Conservation (phyloP, 2,329 filamentous ascomycete genomes). For the Ophiostoma ulmi region DNA sequence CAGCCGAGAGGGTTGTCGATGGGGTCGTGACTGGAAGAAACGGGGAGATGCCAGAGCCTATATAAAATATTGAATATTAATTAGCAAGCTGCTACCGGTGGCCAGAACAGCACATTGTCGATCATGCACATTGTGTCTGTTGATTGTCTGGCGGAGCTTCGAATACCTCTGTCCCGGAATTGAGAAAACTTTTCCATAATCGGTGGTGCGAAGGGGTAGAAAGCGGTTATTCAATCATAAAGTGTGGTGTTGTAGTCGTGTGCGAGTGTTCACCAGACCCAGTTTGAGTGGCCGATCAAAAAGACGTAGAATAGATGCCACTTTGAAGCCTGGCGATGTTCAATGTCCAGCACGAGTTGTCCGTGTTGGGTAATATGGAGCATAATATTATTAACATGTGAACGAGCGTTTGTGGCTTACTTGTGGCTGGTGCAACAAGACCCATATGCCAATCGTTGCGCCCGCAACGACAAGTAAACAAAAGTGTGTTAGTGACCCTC, state of each 20-base stretch:
- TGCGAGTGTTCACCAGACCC: neutral
- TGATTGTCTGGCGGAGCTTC: neutral
- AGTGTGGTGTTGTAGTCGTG: neutral
- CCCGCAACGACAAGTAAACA: conserved; percentile 28
- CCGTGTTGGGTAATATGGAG: neutral
- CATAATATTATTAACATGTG: conserved; percentile 16
- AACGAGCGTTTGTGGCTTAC: conserved; percentile 10
- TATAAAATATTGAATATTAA: neutral
- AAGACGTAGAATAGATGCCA: neutral
- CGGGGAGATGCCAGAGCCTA: conserved; percentile 91
- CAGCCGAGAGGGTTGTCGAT: conserved; percentile 53
- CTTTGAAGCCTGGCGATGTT: neutral
- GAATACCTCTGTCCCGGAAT: conserved; percentile 76
- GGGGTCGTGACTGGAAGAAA: conserved; percentile 78
- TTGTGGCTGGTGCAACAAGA: neutral
- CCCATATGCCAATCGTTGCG: conserved; percentile 18
- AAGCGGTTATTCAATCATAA: neutral
- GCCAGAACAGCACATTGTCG: neutral
- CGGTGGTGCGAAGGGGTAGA: neutral
- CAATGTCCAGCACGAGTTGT: neutral
- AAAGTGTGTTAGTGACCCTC: neutral
- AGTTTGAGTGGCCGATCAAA: neutral
- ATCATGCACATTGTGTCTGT: conserved; percentile 25
- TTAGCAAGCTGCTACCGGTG: neutral
- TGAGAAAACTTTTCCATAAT: conserved; percentile 92